A percentile compares a stretch with the other conserved stretches of the same genome.
Conservation (phyloP, 2,329 filamentous ascomycete genomes). For the Fusarium sublunatum region DNA sequence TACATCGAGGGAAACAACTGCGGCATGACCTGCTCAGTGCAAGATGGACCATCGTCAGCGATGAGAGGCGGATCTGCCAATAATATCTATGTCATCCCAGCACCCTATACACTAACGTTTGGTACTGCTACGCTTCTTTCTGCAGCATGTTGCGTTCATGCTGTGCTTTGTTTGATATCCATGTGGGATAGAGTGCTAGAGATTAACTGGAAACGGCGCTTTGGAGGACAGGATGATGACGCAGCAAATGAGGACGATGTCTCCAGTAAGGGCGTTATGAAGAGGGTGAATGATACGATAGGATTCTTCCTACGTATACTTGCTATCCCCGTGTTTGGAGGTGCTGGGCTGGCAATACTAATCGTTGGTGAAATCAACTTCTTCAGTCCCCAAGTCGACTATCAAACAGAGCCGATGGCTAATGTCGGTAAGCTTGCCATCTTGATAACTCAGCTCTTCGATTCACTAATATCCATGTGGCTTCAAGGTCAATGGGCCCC, state of each 20-base stretch:
- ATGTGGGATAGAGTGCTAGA: conserved; percentile 74
- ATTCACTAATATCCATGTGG: neutral
- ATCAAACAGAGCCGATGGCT: conserved; percentile 70
- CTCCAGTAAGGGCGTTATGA: conserved; percentile 63
- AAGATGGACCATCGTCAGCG: conserved; percentile 63
- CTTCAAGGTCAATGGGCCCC: conserved; percentile 67
- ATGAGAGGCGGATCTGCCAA: conserved; percentile 66
- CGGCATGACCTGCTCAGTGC: conserved; percentile 58
- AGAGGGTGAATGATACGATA: conserved; percentile 65
- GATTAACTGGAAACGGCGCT: conserved; percentile 66
- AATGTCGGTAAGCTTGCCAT: conserved; percentile 62
- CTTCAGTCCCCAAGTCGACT: conserved; percentile 65
- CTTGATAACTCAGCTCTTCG: accelerated
- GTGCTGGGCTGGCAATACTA: conserved; percentile 68
- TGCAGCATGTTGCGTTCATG: conserved; percentile 73
- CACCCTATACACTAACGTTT: conserved; percentile 66
- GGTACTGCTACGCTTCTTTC: conserved; percentile 69
- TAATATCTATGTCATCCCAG: conserved; percentile 72
- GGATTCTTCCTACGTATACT: conserved; percentile 64
- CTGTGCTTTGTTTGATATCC: conserved; percentile 69
- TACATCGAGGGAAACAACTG: conserved; percentile 58
- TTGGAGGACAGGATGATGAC: conserved; percentile 30
- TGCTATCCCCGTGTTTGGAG: conserved; percentile 69
- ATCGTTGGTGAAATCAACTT: conserved; percentile 73
- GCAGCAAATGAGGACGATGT: conserved; percentile 55